Percentiles rank a stretch among this genome's conserved stretches.
phyloP scores from a whole-genome alignment of 129 eudicot genomes.

The Saposhnikovia divaricata region DNA sequence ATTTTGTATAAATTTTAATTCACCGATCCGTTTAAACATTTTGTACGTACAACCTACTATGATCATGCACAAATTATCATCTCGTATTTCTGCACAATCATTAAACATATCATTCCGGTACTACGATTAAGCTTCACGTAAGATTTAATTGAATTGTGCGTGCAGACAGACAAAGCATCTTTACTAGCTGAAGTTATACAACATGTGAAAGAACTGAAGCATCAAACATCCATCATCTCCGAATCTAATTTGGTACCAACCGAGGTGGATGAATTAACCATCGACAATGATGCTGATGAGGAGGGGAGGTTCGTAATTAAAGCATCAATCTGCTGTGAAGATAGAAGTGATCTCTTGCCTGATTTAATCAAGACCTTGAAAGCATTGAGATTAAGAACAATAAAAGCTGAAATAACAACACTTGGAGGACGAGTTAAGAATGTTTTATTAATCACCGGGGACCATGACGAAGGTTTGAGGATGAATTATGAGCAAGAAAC shows the following conservation, averaged over 20 bases:
- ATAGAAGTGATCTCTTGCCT: constrained; percentile 66
- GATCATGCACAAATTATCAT: background rate
- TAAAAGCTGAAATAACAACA: constrained; percentile 87
- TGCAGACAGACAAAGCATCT: constrained; percentile 93
- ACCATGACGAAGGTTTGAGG: constrained; percentile 10
- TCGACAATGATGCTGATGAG: constrained; percentile 49
- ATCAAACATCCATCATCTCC: constrained; percentile 67
- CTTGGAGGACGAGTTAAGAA: constrained; percentile 79
- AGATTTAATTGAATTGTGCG: background rate
- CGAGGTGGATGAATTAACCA: constrained; percentile 63
- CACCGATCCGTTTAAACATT: no score
- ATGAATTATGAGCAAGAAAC: constrained; percentile 34
- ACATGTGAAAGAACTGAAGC: constrained; percentile 84
- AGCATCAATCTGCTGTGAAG: constrained; percentile 88
- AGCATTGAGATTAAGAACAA: constrained; percentile 48
- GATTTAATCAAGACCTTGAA: constrained; percentile 79
- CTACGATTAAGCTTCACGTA: background rate
- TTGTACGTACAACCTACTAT: background rate
- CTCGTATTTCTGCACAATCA: no score
- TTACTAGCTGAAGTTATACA: constrained; percentile 93
- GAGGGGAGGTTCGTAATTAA: constrained; percentile 52
- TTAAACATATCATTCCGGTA: no score
- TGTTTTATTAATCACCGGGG: constrained; percentile 70
- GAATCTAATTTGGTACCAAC: constrained; percentile 65
- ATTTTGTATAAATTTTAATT: no score